Evolutionary conservation across 352 stramenopile genomes (phyloP).

Genomic region (Globisporangium sylvaticum): DNA sequence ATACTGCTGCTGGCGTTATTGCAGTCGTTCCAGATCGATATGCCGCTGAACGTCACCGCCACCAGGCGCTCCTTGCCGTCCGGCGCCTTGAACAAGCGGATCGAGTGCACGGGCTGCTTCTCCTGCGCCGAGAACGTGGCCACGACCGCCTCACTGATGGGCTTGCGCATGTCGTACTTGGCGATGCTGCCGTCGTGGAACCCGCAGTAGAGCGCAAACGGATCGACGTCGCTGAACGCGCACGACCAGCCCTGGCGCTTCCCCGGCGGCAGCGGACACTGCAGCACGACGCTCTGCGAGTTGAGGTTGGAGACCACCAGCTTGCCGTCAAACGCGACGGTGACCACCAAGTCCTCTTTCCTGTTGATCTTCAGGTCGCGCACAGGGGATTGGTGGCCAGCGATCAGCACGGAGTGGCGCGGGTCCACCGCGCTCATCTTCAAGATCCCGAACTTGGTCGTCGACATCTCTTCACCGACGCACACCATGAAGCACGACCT

Average conservation of each 20-base stretch:
- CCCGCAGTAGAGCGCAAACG: slow-evolving; percentile 44
- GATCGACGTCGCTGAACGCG: slow-evolving; percentile 31
- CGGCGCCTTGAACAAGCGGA: slow-evolving; percentile 28
- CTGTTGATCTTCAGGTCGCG: slow-evolving; percentile 51
- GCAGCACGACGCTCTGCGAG: slow-evolving; percentile 36
- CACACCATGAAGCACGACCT: slow-evolving; percentile 44
- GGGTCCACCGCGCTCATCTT: slow-evolving; percentile 40
- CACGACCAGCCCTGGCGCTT: slow-evolving; percentile 59
- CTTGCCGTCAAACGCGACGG: slow-evolving; percentile 60
- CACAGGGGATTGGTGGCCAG: slow-evolving; percentile 40
- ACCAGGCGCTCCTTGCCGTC: slow-evolving; percentile 32
- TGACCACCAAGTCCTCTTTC: slow-evolving; percentile 32
- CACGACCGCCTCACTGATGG: slow-evolving; percentile 24
- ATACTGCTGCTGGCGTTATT: slow-evolving; percentile 7
- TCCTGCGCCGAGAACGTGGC: slow-evolving; percentile 32
- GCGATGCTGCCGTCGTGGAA: slow-evolving; percentile 48
- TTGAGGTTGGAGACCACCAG: slow-evolving; percentile 42
- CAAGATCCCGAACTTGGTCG: slow-evolving; percentile 33
- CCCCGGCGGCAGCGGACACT: slow-evolving; percentile 29
- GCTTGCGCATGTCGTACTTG: slow-evolving; percentile 51
- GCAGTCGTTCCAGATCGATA: slow-evolving; percentile 41
- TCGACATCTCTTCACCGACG: slow-evolving; percentile 37
- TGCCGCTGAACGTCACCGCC: slow-evolving; percentile 36
- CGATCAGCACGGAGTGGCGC: slow-evolving; percentile 24
- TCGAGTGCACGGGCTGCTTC: slow-evolving; percentile 51